Percentiles rank a stretch among this genome's conserved stretches.
Conservation (phyloP, 768 basidiomycete species). For the Boletus patriciae region DNA sequence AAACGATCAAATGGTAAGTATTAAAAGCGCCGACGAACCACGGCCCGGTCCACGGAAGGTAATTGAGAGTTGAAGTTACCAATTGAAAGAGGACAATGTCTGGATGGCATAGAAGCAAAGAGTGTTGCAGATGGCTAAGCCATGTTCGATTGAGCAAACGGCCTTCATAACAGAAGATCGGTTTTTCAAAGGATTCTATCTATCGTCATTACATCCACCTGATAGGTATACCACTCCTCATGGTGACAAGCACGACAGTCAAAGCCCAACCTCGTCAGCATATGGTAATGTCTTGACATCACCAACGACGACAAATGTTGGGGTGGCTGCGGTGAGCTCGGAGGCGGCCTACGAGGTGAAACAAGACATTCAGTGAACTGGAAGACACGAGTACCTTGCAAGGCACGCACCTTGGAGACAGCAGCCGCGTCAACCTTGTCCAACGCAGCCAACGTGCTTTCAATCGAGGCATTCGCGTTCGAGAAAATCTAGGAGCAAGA, state of each 20-base stretch:
- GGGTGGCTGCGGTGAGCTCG: conserved; percentile 68
- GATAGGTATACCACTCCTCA: conserved; percentile 13
- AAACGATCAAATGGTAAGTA: no score
- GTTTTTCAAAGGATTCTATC: conserved; percentile 17
- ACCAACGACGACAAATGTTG: conserved; percentile 87
- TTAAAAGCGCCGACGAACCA: no score
- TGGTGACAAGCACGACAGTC: conserved; percentile 20
- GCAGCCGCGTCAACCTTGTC: conserved; percentile 66
- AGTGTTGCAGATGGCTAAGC: no score
- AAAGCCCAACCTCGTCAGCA: conserved; percentile 81
- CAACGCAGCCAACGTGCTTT: conserved; percentile 62
- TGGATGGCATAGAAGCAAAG: no score
- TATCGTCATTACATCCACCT: conserved; percentile 16
- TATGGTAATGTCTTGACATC: conserved; percentile 75
- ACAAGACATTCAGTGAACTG: neutral
- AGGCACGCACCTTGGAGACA: conserved; percentile 61
- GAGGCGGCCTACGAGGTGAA: conserved; percentile 47
- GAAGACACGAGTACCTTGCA: neutral
- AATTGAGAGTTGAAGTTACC: no score
- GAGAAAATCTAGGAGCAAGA: conserved; percentile 55
- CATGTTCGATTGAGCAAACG: neutral
- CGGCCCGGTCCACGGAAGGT: no score
- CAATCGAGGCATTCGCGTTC: conserved; percentile 54
- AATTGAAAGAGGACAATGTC: no score
- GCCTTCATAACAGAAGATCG: neutral